phyloP scores from a whole-genome alignment of 2,329 filamentous ascomycete genomes.

The Botrytis hyacinthi region DNA sequence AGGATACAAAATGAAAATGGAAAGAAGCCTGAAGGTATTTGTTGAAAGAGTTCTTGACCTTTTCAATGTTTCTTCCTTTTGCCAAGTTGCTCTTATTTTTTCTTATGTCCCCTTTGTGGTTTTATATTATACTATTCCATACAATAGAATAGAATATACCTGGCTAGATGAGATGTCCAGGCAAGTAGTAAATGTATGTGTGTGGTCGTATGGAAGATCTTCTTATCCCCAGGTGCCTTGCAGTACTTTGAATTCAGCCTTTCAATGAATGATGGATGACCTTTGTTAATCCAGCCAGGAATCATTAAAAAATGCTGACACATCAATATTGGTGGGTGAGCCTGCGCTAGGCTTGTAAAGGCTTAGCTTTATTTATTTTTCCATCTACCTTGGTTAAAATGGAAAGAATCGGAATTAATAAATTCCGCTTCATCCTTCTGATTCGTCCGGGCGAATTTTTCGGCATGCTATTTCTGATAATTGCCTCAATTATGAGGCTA shows the following conservation, averaged over 20 bases:
- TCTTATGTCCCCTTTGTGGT: neutral
- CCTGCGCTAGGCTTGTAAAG: neutral
- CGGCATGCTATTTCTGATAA: neutral
- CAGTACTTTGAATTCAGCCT: neutral
- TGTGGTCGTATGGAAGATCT: neutral
- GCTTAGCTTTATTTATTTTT: neutral
- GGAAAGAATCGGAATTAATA: constrained; percentile 13
- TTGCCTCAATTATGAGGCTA: constrained; percentile 13
- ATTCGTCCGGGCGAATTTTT: neutral
- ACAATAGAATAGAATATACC: neutral
- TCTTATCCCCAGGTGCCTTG: neutral
- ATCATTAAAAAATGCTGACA: constrained; percentile 16
- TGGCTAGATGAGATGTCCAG: neutral
- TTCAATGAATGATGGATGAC: constrained; percentile 8
- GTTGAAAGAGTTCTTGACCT: neutral
- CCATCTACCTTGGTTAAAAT: neutral
- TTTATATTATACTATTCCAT: neutral
- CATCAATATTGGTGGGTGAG: neutral
- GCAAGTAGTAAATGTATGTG: neutral
- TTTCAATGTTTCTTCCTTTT: neutral
- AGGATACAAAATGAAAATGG: neutral
- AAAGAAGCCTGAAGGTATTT: neutral
- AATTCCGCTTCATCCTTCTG: neutral
- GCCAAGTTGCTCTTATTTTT: neutral
- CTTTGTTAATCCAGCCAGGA: neutral